Evolutionary conservation across 805 yeast species (phyloP), one percentile per base, ranked within the genome.

Genomic region (Kuraishia borneana): DNA sequence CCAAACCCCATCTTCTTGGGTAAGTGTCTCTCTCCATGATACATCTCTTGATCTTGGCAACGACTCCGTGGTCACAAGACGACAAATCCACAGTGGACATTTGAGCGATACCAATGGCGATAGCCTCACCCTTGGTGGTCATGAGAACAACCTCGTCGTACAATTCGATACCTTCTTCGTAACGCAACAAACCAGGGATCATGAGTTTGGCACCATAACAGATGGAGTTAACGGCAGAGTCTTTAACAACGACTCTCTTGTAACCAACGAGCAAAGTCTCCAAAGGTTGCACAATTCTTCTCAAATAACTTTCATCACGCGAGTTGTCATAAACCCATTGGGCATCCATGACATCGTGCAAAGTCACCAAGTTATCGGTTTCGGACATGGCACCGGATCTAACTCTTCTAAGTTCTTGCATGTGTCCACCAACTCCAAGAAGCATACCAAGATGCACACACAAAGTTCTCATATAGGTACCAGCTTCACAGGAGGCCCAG

Each of bases 401-500:
- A 43, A 92, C 98, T 72, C 98, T 88, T 68, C 98, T 85, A 52
- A 92, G 79, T 67, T 92, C 98, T 73, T 92, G 98, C 98, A 92
- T 92, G 68, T 92, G 98, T 48, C 97, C 98, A 60, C 98, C 98
- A 47, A 87, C 96, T 52, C 97, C 96, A 46, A 92, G 71, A 40
- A 92, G 71, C 95, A 92, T 88, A 67, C 98, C 98, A 53, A 92
- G 68, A 63, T 92, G 98, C 38, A 92, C 98, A 80, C 98, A 92
- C 50, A 92, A 68, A 33, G 98, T 92, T 74, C 98, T 83, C 96
- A 92, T 92, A 66, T 92, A 92, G 40, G 98, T 92, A 65, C 98
- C 98, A 41, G 98, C 98, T 70, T 92, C 98, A 73, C 98, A 92
- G 28, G 95, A 83, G 39, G 97, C 98, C 98, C 98, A 92, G 69